A percentile compares a stretch with the other conserved stretches of the same genome.
These are phyloP conservation scores for Diaporthe ilicicola DNA, from an alignment of 2,329 filamentous ascomycete genomes.

Conservation along the genomic window DNA sequence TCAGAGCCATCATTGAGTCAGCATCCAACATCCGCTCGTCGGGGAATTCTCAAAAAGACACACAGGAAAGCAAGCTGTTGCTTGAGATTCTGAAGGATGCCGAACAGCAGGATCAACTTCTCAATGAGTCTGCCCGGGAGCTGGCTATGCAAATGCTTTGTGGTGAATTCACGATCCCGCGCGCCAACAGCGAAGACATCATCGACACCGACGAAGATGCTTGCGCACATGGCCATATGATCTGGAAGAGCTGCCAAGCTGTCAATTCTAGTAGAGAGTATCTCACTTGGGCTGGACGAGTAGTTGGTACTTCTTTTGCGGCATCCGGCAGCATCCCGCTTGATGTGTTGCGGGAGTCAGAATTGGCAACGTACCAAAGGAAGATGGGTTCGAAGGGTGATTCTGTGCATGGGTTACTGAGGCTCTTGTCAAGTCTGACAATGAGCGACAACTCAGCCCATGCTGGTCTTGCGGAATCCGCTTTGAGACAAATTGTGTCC, in stretches of 20 bases:
- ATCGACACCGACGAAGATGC: slow-evolving; percentile 74
- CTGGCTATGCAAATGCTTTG: slow-evolving; percentile 79
- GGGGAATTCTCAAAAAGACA: slow-evolving; percentile 74
- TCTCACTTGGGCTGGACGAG: slow-evolving; percentile 83
- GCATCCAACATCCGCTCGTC: slow-evolving; percentile 72
- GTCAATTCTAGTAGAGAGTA: slow-evolving; percentile 72
- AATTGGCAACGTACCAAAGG: slow-evolving; percentile 58
- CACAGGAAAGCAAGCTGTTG: slow-evolving; percentile 81
- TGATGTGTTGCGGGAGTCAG: slow-evolving; percentile 68
- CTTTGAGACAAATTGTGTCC: slow-evolving; percentile 65
- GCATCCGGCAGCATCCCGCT: slow-evolving; percentile 74
- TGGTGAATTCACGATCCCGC: slow-evolving; percentile 73
- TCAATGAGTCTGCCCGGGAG: slow-evolving; percentile 75
- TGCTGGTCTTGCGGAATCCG: slow-evolving; percentile 68
- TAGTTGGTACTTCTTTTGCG: slow-evolving; percentile 84
- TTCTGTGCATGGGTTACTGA: slow-evolving; percentile 72
- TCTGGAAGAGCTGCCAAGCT: slow-evolving; percentile 81
- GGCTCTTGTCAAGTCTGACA: slow-evolving; percentile 68
- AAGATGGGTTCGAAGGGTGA: slow-evolving; percentile 56
- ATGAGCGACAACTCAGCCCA: slow-evolving; percentile 63
- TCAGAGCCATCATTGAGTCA: slow-evolving; percentile 72
- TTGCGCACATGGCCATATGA: slow-evolving; percentile 66
- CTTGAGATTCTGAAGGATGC: slow-evolving; percentile 83
- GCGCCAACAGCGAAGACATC: slow-evolving; percentile 69
- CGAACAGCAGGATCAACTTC: slow-evolving; percentile 65